Evolutionary conservation across 768 basidiomycete species (phyloP), one percentile per base, ranked within the genome.

Genomic region (Terana coerulea): DNA sequence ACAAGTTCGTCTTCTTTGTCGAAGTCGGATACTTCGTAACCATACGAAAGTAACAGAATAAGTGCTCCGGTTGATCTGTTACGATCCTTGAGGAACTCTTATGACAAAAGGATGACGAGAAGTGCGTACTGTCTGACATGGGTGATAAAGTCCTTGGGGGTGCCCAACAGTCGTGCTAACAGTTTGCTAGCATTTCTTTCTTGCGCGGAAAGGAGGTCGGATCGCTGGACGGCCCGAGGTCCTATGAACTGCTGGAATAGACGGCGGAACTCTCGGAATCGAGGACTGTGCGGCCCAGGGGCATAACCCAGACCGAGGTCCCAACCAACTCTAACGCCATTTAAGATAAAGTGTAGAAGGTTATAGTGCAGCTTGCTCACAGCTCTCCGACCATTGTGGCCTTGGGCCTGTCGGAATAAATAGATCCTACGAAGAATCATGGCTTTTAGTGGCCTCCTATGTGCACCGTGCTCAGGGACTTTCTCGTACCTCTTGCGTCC

Each of bases 281-380:
- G 68, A 3, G 59, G 52, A 41, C 61, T 61, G 25, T 65, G 56
- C 28, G 68, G 64, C 1, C 65, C 66, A 15, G 60, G 62, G 1
- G 66, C 61, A 43, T 72, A 72, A 9, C 70, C 70, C 2, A 72
- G 53, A 0, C 69, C 70, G 19, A 59, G 62, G 19, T 68, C 57
- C 69, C 69, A 70, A 1, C 71, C 69, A 1, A 68, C 66, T 0
- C 68, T 70, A 42, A n/a, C n/a, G n/a, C n/a, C n/a, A n/a, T n/a
- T n/a, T n/a, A n/a, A 35, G 10, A 17, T 26, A 12, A 22, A 9
- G 8, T 21, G 10, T 5, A 6, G 5, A 8, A 43, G 29, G 21
- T 35, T 26, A 12, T 29, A 8, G 17, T 21, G 25, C 25, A 25
- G 45, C 5, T 15, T 14, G 29, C 67, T 42, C 40, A 68, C 67